Percentiles rank a stretch among this genome's conserved stretches.
Evolutionary conservation across 1,284 basidiomycete genomes (phyloP).

Genomic region (Ceratobasidium sp.): DNA sequence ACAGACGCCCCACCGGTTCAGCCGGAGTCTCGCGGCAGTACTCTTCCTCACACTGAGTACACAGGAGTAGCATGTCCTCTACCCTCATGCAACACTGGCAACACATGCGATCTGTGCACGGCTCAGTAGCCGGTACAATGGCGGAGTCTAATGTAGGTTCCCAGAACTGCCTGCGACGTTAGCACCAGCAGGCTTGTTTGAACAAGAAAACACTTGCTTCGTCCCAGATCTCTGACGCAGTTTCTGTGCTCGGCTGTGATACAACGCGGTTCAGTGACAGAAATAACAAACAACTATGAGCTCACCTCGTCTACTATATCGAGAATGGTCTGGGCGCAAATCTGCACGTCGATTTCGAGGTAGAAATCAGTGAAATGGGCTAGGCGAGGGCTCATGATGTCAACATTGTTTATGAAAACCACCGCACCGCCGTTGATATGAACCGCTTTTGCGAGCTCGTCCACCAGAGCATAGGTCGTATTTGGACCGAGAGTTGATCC

Average conservation of each 20-base stretch:
- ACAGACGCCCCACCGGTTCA: not conserved
- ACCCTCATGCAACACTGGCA: not conserved
- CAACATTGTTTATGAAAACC: not conserved
- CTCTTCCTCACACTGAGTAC: not conserved
- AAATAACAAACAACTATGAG: not conserved
- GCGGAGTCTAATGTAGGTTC: not conserved
- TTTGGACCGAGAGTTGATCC: not conserved
- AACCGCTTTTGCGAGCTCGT: not conserved
- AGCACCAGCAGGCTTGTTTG: not conserved
- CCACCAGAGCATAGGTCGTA: not conserved
- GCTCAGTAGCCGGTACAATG: not conserved
- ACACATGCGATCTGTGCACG: not conserved
- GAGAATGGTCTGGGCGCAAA: not conserved
- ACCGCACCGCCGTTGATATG: not conserved
- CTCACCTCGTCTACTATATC: not conserved
- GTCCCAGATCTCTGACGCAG: not conserved
- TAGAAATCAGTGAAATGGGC: constrained; percentile 1
- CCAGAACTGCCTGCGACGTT: not conserved
- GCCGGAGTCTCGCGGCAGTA: not conserved
- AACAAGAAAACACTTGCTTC: not conserved
- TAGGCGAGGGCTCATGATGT: not conserved
- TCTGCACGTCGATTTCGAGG: constrained; percentile 5
- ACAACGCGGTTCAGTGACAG: not conserved
- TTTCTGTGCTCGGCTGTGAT: not conserved
- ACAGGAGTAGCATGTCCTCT: not conserved